Conservation (phyloP, 2,329 filamentous ascomycete genomes). For the Paraphoma sp. region DNA sequence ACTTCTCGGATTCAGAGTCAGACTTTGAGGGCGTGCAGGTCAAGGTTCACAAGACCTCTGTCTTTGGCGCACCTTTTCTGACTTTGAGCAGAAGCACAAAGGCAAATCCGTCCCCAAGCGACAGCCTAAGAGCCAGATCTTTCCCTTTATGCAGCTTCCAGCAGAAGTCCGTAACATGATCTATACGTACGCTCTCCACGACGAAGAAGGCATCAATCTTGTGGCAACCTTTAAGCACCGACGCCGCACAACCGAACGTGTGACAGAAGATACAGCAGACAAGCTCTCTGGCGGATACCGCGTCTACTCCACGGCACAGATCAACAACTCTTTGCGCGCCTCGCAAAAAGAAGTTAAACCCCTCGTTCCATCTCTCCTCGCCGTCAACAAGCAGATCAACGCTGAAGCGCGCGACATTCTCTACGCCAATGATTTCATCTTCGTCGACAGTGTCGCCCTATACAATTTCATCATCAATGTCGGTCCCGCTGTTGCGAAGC, state of each 20-base stretch:
- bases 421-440: constrained; percentile 38
- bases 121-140: constrained; percentile 39
- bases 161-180: constrained; percentile 45
- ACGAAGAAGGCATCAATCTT: constrained; percentile 35
- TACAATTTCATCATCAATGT: constrained; percentile 43
- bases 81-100: constrained; percentile 31
- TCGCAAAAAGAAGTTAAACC: constrained; percentile 8
- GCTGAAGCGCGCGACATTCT: constrained; percentile 32
- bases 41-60: constrained; percentile 31
- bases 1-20: constrained; percentile 26
- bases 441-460: constrained; percentile 35
- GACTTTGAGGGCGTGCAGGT: constrained; percentile 21
- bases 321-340: constrained; percentile 13
- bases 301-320: neutral
- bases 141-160: constrained; percentile 43
- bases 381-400: constrained; percentile 37
- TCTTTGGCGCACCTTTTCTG: constrained; percentile 4
- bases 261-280: constrained; percentile 9
- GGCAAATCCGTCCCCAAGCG: constrained; percentile 21
- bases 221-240: constrained; percentile 26
- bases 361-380: constrained; percentile 35
- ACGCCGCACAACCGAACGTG: constrained; percentile 38
- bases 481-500: constrained; percentile 26
- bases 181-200: constrained; percentile 36
- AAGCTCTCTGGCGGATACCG: neutral